phyloP scores from a whole-genome alignment of 306 rosid species.

The Casuarina equisetifolia region DNA sequence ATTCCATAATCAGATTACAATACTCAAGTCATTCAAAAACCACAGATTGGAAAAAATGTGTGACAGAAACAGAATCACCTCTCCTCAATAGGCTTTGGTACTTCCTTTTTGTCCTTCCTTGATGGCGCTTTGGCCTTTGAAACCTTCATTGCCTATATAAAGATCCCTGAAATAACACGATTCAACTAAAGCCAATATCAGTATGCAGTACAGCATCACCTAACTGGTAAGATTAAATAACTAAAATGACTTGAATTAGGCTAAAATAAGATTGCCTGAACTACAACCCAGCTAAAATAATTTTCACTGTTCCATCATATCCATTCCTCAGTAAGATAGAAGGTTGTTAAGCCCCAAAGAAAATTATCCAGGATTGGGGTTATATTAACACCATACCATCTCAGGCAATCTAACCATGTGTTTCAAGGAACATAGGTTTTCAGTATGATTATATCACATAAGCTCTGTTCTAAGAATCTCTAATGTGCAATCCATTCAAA shows the following conservation, averaged over 20 bases:
- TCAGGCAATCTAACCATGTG: background rate
- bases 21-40: background rate
- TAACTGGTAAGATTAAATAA: background rate
- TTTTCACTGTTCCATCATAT: background rate
- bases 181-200: background rate
- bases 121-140: slow-evolving; percentile 24
- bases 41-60: background rate
- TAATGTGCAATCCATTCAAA: background rate
- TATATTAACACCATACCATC: background rate
- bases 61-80: slow-evolving; percentile 10
- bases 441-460: background rate
- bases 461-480: background rate
- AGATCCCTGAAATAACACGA: background rate
- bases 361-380: background rate
- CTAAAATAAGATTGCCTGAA: background rate
- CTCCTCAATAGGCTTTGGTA: slow-evolving; percentile 29
- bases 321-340: background rate
- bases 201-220: background rate
- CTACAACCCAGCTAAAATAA: background rate
- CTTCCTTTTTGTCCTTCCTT: slow-evolving; percentile 34
- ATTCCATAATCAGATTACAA: background rate
- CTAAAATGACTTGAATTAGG: background rate
- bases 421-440: background rate
- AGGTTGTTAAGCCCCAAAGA: background rate
- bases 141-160: slow-evolving; percentile 27